Base-by-base conservation (phyloP, 106 monocot genomes). In the Allium sativum region DNA sequence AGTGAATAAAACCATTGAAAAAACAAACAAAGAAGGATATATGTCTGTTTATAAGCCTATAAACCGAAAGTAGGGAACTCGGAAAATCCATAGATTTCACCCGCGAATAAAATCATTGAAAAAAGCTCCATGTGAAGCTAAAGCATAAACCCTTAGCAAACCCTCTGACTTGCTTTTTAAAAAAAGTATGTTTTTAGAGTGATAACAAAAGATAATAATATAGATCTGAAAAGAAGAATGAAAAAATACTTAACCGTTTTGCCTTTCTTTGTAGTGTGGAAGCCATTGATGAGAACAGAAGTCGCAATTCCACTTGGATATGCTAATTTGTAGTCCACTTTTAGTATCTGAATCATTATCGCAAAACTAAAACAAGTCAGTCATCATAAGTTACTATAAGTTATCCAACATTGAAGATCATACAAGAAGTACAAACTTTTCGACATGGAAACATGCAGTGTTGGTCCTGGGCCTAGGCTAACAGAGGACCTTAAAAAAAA, bases 281-380 rank as follows among this genome's bases (percentile, higher is more conserved):
- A 69, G 48, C 68, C 68, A 69, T 69, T 69, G 59, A 69, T 69
- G 43, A 69, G 68, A 21, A 45, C 12, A 58, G 68, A 57, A 15
- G 68, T 69, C 14, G 68, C 68, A 41, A 59, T 69, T 21, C 68
- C 68, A 40, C 68, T 69, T n/a, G 68, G 68, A 21, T 69, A 69
- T 40, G 8, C 59, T 41, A 69, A 48, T 50, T 69, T 69, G 68
- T 69, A 69, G 68, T 69, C 68, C 15, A 69, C 59, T 46, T 58
- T 69, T 59, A 69, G 57, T 22, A 69, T 44, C 68, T 69, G 48
- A 17, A 58, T n/a, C n/a, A n/a, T n/a, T n/a, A n/a, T n/a, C n/a
- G n/a, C n/a, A n/a, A n/a, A n/a, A n/a, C n/a, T n/a, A n/a, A n/a
- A n/a, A n/a, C n/a, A n/a, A 57, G 3, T 19, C 46, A n/a, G 18